Evolutionary conservation across 192 early-diverging fungal species (phyloP).

Genomic region (Cladochytrium replicatum): DNA sequence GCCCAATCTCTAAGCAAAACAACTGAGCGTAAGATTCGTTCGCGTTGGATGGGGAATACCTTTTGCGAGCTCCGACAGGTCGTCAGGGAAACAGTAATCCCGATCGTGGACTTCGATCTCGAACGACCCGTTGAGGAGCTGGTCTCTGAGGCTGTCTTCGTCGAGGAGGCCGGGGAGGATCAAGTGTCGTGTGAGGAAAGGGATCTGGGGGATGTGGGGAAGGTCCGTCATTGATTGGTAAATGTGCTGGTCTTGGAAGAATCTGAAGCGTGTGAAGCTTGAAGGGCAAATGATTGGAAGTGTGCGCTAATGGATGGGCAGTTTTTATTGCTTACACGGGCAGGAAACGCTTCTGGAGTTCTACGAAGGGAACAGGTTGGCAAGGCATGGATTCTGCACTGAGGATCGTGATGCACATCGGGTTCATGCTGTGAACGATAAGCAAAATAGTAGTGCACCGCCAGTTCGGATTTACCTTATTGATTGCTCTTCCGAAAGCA

Average conservation of each 20-base stretch:
- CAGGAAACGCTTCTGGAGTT: conserved; percentile 9
- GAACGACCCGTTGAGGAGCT: conserved; percentile 10
- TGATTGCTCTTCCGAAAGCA: conserved; percentile 18
- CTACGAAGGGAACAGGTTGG: conserved; percentile 11
- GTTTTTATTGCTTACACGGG: conserved; percentile 21
- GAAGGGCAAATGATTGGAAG: background rate
- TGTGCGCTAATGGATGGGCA: background rate
- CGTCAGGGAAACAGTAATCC: too few relatives aligned
- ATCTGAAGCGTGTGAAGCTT: conserved; percentile 19
- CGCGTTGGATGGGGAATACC: too few relatives aligned
- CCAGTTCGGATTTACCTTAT: conserved; percentile 8
- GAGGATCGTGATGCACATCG: conserved; percentile 18
- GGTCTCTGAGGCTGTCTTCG: conserved; percentile 10
- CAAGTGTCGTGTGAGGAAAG: conserved; percentile 22
- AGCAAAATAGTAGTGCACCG: background rate
- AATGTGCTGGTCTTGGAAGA: conserved; percentile 16
- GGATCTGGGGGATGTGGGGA: conserved; percentile 1
- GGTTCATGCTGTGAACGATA: conserved; percentile 17
- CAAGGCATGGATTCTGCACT: conserved; percentile 21
- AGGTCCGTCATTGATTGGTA: conserved; percentile 7
- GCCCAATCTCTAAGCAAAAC: conserved; percentile 5
- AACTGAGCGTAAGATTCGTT: too few relatives aligned
- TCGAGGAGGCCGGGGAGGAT: conserved; percentile 23
- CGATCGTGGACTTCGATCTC: conserved; percentile 26
- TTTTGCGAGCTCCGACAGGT: too few relatives aligned